A percentile compares a stretch with the other conserved stretches of the same genome.
Conservation (phyloP, 768 basidiomycete genomes). For the Leccinum ochraceum region DNA sequence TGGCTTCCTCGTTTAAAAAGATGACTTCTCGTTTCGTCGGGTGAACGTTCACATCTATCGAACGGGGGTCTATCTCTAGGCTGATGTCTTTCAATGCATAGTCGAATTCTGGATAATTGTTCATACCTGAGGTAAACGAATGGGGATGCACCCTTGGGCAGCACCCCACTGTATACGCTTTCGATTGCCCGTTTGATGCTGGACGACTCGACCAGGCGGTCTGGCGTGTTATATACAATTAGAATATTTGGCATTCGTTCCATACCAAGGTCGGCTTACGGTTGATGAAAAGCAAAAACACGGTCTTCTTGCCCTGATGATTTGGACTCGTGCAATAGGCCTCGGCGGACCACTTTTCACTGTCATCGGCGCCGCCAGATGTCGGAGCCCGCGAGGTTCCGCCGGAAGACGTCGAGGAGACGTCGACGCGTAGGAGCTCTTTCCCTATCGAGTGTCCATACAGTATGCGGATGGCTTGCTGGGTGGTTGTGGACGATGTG, state of each 20-base stretch:
- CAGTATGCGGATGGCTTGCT: slow-evolving; percentile 72
- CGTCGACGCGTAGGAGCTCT: slow-evolving; percentile 58
- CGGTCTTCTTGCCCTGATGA: slow-evolving; percentile 83
- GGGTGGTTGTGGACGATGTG: slow-evolving; percentile 66
- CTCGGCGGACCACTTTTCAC: slow-evolving; percentile 68
- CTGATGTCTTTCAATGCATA: slow-evolving; percentile 39
- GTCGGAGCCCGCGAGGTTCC: slow-evolving; percentile 22
- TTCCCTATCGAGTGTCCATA: slow-evolving; percentile 83
- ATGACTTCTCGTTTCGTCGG: slow-evolving; percentile 97
- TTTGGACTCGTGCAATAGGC: slow-evolving; percentile 84
- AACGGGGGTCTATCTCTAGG: slow-evolving; percentile 78
- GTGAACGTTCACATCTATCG: slow-evolving; percentile 96
- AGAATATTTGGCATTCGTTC: background rate
- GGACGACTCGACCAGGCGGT: slow-evolving; percentile 87
- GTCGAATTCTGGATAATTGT: background rate
- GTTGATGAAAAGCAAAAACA: slow-evolving; percentile 92
- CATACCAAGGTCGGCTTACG: slow-evolving; percentile 49
- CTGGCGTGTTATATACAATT: slow-evolving; percentile 39
- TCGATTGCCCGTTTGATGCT: slow-evolving; percentile 89
- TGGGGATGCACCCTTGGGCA: slow-evolving; percentile 88
- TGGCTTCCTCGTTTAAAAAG: slow-evolving; percentile 87
- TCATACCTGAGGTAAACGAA: slow-evolving; percentile 93
- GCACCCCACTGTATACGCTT: slow-evolving; percentile 74
- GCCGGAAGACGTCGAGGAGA: slow-evolving; percentile 32
- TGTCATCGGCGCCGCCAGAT: slow-evolving; percentile 28